phyloP scores from a whole-genome alignment of 106 monocot species.

The Dendrobium chrysotoxum region DNA sequence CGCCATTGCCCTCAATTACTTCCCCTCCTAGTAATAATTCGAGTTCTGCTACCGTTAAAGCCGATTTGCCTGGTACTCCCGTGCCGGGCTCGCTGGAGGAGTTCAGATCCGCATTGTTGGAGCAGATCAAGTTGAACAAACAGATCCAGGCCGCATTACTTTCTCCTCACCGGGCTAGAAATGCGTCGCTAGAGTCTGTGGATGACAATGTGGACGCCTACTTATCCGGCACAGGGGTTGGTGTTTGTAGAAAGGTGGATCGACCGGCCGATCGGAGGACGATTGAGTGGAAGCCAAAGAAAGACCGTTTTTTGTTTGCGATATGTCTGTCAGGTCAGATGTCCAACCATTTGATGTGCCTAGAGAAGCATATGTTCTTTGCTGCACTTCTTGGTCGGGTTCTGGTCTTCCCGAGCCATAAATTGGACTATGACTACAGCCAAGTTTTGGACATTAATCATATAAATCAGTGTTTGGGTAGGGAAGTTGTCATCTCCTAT shows the following conservation, averaged over 20 bases:
- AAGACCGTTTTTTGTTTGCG: constrained; percentile 65
- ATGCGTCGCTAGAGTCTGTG: constrained; percentile 2
- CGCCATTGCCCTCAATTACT: constrained; percentile 4
- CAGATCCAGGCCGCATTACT: constrained; percentile 74
- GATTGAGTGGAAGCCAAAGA: constrained; percentile 85
- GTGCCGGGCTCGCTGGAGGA: constrained; percentile 18
- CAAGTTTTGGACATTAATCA: constrained; percentile 66
- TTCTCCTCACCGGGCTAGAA: constrained; percentile 40
- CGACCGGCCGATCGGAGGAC: constrained; percentile 28
- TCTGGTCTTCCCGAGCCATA: constrained; percentile 70
- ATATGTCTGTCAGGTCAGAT: constrained; percentile 94
- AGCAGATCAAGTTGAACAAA: constrained; percentile 69
- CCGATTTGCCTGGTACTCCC: background rate
- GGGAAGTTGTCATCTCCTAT: constrained; percentile 68
- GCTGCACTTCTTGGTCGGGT: constrained; percentile 70
- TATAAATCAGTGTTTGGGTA: constrained; percentile 79
- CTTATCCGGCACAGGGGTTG: constrained; percentile 16
- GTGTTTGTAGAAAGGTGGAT: constrained; percentile 45
- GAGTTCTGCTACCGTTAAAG: constrained; percentile 7
- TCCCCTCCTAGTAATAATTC: constrained; percentile 6
- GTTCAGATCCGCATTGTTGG: constrained; percentile 46
- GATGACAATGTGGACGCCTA: constrained; percentile 25
- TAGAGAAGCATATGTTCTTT: constrained; percentile 98
- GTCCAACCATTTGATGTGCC: constrained; percentile 95
- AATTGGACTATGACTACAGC: constrained; percentile 81